Evolutionary conservation across 2,329 filamentous ascomycete genomes (phyloP).

Genomic region (Colletotrichum sp.): DNA sequence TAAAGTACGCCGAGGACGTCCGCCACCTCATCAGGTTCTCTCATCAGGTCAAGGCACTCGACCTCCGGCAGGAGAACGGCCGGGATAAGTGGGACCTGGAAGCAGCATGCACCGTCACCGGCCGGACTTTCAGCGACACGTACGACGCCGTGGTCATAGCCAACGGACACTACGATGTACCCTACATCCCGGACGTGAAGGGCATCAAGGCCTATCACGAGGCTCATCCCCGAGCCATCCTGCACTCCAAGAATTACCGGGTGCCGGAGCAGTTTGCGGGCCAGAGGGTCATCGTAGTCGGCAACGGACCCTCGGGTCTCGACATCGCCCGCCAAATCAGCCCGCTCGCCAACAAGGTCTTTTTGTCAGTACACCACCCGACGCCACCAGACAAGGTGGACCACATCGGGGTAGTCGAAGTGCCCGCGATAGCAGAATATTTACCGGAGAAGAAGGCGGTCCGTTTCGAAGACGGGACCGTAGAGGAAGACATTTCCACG

Average conservation of each 20-base stretch:
- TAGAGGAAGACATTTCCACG: slow-evolving; percentile 69
- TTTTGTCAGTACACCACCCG: slow-evolving; percentile 66
- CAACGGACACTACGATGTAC: slow-evolving; percentile 76
- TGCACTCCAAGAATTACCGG: slow-evolving; percentile 83
- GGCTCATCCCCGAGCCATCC: slow-evolving; percentile 64
- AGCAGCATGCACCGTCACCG: slow-evolving; percentile 54
- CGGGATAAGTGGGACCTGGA: slow-evolving; percentile 66
- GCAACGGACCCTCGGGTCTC: slow-evolving; percentile 82
- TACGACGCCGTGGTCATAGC: slow-evolving; percentile 81
- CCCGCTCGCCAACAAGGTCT: slow-evolving; percentile 58
- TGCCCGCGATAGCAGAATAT: slow-evolving; percentile 64
- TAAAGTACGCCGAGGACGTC: slow-evolving; percentile 73
- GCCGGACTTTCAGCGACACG: slow-evolving; percentile 40
- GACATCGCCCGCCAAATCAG: slow-evolving; percentile 84
- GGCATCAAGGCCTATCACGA: slow-evolving; percentile 65
- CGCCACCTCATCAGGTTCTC: slow-evolving; percentile 71
- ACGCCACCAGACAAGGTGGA: slow-evolving; percentile 49
- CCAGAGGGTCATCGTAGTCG: slow-evolving; percentile 83
- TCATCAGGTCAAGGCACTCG: slow-evolving; percentile 70
- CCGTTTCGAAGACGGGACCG: slow-evolving; percentile 65
- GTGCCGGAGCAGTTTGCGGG: slow-evolving; percentile 63
- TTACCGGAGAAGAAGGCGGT: slow-evolving; percentile 61
- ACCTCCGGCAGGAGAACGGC: slow-evolving; percentile 29
- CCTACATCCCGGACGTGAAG: slow-evolving; percentile 67
- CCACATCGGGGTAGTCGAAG: slow-evolving; percentile 53